Conservation (phyloP, 371 early-diverging fungal genomes). For the Thermomucor indicae-seudaticae region DNA sequence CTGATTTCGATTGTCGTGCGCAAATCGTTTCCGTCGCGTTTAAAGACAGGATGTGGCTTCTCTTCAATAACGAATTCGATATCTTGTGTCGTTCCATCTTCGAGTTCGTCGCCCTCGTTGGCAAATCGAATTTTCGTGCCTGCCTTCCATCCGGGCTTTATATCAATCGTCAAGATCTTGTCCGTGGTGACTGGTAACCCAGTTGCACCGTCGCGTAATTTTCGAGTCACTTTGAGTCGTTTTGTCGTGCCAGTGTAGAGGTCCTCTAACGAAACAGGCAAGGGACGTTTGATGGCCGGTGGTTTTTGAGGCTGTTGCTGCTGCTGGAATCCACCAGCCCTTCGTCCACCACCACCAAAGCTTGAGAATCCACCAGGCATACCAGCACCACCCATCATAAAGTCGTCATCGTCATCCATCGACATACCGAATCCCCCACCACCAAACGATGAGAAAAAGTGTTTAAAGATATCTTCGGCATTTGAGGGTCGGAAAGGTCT, state of each 20-base stretch:
- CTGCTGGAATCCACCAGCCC: constrained; percentile 4
- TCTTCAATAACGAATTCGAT: constrained; percentile 93
- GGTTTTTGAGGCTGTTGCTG: constrained; percentile 35
- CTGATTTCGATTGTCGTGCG: constrained; percentile 59
- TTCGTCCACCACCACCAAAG: constrained; percentile 10
- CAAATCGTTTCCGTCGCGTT: constrained; percentile 90
- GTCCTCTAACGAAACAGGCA: constrained; percentile 89
- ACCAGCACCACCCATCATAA: constrained; percentile 21
- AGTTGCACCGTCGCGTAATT: constrained; percentile 46
- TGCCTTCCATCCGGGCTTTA: constrained; percentile 98
- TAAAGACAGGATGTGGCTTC: constrained; percentile 85
- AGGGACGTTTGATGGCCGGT: constrained; percentile 58
- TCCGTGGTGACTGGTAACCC: constrained; percentile 58
- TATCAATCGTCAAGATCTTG: constrained; percentile 81
- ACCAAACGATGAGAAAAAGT: constrained; percentile 76
- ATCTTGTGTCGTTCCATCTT: constrained; percentile 78
- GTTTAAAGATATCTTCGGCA: constrained; percentile 89
- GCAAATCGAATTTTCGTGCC: constrained; percentile 97
- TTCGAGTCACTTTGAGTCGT: constrained; percentile 90
- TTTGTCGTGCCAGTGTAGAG: constrained; percentile 89
- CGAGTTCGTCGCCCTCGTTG: constrained; percentile 91
- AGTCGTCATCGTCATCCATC: constrained; percentile 20
- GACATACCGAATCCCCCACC: constrained; percentile 49
- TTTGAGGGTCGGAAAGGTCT: constrained; percentile 72
- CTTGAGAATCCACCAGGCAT: constrained; percentile 15